Evolutionary conservation across 306 rosid species (phyloP).

Genomic region (Hylodesmum podocarpum): DNA sequence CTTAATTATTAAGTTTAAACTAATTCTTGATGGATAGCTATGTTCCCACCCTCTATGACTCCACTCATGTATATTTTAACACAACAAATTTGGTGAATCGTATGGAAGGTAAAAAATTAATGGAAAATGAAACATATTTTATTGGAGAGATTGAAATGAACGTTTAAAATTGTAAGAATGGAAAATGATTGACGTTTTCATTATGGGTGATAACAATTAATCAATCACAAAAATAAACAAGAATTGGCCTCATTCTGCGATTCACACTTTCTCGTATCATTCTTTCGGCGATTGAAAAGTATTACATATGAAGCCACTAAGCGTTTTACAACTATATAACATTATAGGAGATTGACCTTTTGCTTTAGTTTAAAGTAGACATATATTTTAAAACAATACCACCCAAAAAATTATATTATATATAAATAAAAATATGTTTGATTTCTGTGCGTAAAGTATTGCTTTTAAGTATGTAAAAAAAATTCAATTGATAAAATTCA

Average conservation of each 20-base stretch:
- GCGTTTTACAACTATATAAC: not conserved
- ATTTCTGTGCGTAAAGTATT: too few species aligned
- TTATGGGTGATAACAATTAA: constrained; percentile 1
- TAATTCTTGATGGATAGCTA: not conserved
- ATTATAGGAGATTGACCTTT: not conserved
- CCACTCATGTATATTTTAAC: not conserved
- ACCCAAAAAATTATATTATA: too few species aligned
- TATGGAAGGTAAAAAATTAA: not conserved
- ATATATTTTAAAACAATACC: not conserved
- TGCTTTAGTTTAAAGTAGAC: not conserved
- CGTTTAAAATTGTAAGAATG: not conserved
- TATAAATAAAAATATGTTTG: too few species aligned
- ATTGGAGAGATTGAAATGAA: not conserved
- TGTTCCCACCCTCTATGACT: not conserved
- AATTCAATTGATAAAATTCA: too few species aligned
- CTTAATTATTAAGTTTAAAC: not conserved
- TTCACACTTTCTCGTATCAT: not conserved
- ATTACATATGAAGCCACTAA: not conserved
- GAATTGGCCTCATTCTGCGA: not conserved
- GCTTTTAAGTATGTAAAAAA: too few species aligned
- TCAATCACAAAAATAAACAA: not conserved
- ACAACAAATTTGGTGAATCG: not conserved
- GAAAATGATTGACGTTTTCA: constrained; percentile 17
- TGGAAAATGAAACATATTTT: not conserved
- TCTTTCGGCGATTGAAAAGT: not conserved